These are phyloP conservation scores for Calocybe indica DNA, from an alignment of 768 basidiomycete species.

Conservation along the genomic window DNA sequence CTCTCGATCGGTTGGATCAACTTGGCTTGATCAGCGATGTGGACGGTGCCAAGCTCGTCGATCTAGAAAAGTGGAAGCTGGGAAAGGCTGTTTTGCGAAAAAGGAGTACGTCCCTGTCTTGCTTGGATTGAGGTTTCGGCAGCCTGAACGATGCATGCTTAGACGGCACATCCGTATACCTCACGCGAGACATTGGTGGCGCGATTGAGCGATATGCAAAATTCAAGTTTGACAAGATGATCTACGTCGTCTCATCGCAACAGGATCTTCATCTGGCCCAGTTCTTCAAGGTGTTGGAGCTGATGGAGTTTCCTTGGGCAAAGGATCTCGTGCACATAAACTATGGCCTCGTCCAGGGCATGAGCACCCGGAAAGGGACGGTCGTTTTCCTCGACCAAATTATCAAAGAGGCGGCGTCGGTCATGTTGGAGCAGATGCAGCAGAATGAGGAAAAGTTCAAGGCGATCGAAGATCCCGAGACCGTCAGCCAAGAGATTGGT, in stretches of 20 bases:
- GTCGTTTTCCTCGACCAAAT: constrained; percentile 95
- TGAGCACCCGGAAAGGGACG: constrained; percentile 92
- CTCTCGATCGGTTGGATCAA: constrained; percentile 60
- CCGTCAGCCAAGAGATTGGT: constrained; percentile 75
- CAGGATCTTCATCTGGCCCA: constrained; percentile 87
- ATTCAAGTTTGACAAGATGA: constrained; percentile 84
- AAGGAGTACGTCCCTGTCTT: constrained; percentile 43
- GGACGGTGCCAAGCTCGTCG: constrained; percentile 81
- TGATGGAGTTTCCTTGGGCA: constrained; percentile 91
- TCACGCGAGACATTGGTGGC: constrained; percentile 92
- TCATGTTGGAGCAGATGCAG: constrained; percentile 97
- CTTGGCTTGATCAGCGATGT: constrained; percentile 71
- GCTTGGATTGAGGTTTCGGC: neutral
- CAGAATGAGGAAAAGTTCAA: constrained; percentile 91
- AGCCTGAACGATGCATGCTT: neutral
- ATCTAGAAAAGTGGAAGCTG: constrained; percentile 86
- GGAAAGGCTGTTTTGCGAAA: constrained; percentile 89
- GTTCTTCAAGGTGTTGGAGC: constrained; percentile 87
- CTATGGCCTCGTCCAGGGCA: constrained; percentile 88
- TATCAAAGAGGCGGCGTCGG: constrained; percentile 76
- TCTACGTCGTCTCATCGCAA: constrained; percentile 86
- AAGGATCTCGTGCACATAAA: constrained; percentile 80
- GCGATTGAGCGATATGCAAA: constrained; percentile 90
- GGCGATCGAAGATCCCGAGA: constrained; percentile 82
- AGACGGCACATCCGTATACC: constrained; percentile 94